These are phyloP conservation scores for Termitomyces heimii DNA, from an alignment of 768 basidiomycete genomes.

Conservation along the genomic window DNA sequence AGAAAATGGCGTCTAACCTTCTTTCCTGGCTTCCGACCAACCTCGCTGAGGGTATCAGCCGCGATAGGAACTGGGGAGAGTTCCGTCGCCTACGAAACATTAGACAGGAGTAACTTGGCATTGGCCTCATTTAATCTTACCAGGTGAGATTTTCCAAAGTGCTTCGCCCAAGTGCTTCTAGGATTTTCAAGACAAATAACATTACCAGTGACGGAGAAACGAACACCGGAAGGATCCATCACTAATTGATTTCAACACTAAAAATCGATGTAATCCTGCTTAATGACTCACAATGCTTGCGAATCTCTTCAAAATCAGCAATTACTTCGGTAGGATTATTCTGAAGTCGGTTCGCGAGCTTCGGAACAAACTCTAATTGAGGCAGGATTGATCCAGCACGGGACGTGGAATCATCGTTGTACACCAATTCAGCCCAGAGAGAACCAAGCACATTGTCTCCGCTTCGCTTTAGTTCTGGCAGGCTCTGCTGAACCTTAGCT, in stretches of 20 bases:
- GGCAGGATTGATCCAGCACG: conserved; percentile 62
- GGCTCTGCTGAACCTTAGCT: conserved; percentile 83
- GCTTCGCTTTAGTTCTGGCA: conserved; percentile 90
- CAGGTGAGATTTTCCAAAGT: conserved; percentile 57
- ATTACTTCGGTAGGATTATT: conserved; percentile 68
- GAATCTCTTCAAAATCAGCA: conserved; percentile 68
- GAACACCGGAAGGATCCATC: conserved; percentile 72
- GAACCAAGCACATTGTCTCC: conserved; percentile 76
- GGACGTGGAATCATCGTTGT: conserved; percentile 63
- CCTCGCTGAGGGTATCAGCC: conserved; percentile 60
- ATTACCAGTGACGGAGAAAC: conserved; percentile 90
- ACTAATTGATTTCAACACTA: conserved; percentile 38
- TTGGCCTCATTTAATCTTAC: conserved; percentile 30
- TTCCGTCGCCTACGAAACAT: conserved; percentile 33
- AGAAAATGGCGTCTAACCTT: conserved; percentile 39
- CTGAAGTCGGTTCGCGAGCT: conserved; percentile 64
- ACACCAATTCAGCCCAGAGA: conserved; percentile 60
- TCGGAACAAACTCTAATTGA: conserved; percentile 77
- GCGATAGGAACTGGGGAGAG: conserved; percentile 65
- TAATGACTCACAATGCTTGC: conserved; percentile 50
- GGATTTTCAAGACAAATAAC: conserved; percentile 66
- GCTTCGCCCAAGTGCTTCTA: conserved; percentile 63
- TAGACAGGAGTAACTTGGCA: not conserved
- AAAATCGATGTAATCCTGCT: not conserved
- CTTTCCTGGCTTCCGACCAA: conserved; percentile 68